Evolutionary conservation across 352 stramenopile species (phyloP), one percentile per base, ranked within the genome.

Genomic region (Phytophthora sp.): DNA sequence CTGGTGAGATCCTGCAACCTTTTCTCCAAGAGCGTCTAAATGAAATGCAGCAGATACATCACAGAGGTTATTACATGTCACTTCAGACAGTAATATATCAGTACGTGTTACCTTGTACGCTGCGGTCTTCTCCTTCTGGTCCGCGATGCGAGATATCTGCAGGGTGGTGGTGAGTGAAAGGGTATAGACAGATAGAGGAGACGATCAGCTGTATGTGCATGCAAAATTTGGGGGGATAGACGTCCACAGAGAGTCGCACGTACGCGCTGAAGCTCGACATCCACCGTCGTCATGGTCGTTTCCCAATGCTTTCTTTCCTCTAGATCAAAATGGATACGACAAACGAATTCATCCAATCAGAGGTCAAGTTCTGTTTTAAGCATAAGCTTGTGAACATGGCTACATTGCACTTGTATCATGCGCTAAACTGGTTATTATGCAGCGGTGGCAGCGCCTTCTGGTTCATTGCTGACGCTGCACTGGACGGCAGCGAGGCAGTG

Each of bases 121-220:
- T 12, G 47, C 63, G 1, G 85, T 84, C 61, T 93, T 93, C 51
- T 91, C 82, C 66, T 93, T 93, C 49, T 93, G 83, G 54, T 95
- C 83, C 31, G 73, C 59, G 20, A 93, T 75, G 38, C 71, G 75
- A 26, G 76, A 74, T 47, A 93, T 91, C 87, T 95, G 50, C 24
- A 53, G 1, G 46, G 18, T 42, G 45, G n/a, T n/a, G n/a, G n/a
- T 27, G 11, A 54, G 29, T 12, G 12, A 23, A 54, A 33, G 1
- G 4, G 26, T 20, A 58, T 26, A 5, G n/a, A 3, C 23, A 29
- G 23, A 36, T 38, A 38, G 29, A 41, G 0, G 2, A 35, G 15
- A 31, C 2, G 6, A 4, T 63, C 5, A 36, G 3, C 26, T 66
- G 52, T 23, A 51, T 49, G 11, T 5, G n/a, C 1, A 56, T 0